A percentile compares a stretch with the other conserved stretches of the same genome.
Conservation (phyloP, 345 rosid genomes). For the Lepidium didymum region DNA sequence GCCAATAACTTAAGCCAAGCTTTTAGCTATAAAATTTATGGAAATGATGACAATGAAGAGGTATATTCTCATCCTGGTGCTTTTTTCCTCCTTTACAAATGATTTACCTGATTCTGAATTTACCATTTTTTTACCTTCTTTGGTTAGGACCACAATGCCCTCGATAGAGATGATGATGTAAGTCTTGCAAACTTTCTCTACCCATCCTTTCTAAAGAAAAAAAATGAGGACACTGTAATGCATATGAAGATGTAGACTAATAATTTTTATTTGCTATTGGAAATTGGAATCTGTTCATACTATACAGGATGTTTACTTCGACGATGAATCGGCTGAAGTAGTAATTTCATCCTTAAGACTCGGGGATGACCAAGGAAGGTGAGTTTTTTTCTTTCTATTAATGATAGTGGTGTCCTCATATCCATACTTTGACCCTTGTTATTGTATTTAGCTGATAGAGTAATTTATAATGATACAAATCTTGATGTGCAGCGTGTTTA, state of each 20-base stretch:
- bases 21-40: constrained; percentile 85
- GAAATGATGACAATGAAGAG: constrained; percentile 87
- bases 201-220: background rate
- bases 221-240: background rate
- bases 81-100: background rate
- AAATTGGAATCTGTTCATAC: constrained; percentile 2
- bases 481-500: constrained; percentile 58
- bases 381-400: constrained; percentile 10
- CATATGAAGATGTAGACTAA: background rate
- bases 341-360: constrained; percentile 95
- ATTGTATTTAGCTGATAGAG: background rate
- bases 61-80: constrained; percentile 28
- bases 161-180: constrained; percentile 93
- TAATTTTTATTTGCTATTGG: background rate
- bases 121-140: background rate
- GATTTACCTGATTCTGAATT: background rate
- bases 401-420: background rate
- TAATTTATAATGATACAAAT: background rate
- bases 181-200: constrained; percentile 6
- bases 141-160: constrained; percentile 63
- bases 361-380: constrained; percentile 98
- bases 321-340: constrained; percentile 97
- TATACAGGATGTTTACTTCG: constrained; percentile 91
- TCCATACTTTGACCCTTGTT: background rate
- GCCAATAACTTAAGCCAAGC: constrained; percentile 93